phyloP scores from a whole-genome alignment of 2,329 filamentous ascomycete species.

The Lecanosticta acicola region DNA sequence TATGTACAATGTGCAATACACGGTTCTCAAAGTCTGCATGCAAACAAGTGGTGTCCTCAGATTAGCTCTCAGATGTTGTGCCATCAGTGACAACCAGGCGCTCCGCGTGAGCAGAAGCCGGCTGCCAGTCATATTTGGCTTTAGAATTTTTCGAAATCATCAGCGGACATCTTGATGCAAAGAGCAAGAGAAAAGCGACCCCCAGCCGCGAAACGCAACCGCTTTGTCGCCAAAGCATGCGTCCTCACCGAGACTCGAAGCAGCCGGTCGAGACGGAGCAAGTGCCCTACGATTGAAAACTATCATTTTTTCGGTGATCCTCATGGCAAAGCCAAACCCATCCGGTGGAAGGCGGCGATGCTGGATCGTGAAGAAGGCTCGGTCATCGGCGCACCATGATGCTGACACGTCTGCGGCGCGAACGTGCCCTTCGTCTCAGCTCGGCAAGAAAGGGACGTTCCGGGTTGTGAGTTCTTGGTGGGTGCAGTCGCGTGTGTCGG shows the following conservation, averaged over 20 bases:
- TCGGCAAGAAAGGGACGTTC: slow-evolving; percentile 2
- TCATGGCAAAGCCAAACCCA: slow-evolving; percentile 19
- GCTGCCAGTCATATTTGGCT: slow-evolving; percentile 32
- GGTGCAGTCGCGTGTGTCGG: slow-evolving; percentile 7
- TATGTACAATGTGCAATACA: slow-evolving; percentile 4
- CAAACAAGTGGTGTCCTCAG: slow-evolving; percentile 24
- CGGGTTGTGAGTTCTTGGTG: neutral
- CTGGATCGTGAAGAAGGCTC: slow-evolving; percentile 8
- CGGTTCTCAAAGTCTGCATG: neutral
- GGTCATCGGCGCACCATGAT: slow-evolving; percentile 24
- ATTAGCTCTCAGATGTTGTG: slow-evolving; percentile 30
- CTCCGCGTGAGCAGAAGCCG: slow-evolving; percentile 11
- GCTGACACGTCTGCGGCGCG: slow-evolving; percentile 18
- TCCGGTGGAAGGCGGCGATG: neutral
- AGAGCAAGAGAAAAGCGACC: neutral
- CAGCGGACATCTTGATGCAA: slow-evolving; percentile 21
- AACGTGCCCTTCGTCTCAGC: slow-evolving; percentile 2
- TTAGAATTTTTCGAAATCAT: slow-evolving; percentile 25
- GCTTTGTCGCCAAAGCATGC: slow-evolving; percentile 2
- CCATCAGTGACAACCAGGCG: slow-evolving; percentile 29
- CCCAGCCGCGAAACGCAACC: slow-evolving; percentile 9
- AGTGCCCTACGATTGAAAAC: slow-evolving; percentile 37
- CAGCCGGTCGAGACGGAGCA: slow-evolving; percentile 26
- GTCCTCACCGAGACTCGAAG: slow-evolving; percentile 18
- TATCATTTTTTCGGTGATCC: slow-evolving; percentile 28